Base-by-base conservation (phyloP, 2,329 filamentous ascomycete genomes). In the Acrocalymma vagum region DNA sequence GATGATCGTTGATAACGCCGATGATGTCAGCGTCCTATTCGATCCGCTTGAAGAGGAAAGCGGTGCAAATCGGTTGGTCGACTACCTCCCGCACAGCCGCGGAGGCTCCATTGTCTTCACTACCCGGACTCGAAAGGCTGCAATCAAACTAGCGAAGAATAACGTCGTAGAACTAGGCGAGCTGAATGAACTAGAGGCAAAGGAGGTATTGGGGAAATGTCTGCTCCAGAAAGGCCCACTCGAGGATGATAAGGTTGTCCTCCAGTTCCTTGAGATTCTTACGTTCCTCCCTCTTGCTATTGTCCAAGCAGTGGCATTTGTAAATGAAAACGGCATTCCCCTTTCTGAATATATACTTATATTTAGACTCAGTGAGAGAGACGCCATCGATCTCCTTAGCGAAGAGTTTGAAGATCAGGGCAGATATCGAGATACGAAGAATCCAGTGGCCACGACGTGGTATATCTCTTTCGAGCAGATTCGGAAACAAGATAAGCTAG, bases 1-100 rank as follows among this genome's bases (percentile, higher is more conserved):
- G 24, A 47, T 77, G 1, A 53, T 77, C 2, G 46, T 76, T 5
- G 69, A 75, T 32, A 78, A 77, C 40, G 70, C 68, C 0, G 73
- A 77, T 29, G 66, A 75, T 22, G 38, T 39, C 2, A 42, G 63
- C 3, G 8, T 42, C 61, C 5, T 23, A 67, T n/a, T 33, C 67
- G 27, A 56, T 16, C 24, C 29, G 44, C 13, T 24, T 14, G 21
- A 16, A 7, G 13, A 25, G n/a, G 15, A 14, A 16, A 30, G 35
- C 25, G 20, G 15, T 18, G 25, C 15, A 15, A 21, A 45, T 20
- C 44, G 53, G 14, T 29, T 72, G n/a, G 36, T 47, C 6, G 25
- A 61, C 10, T 69, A 67, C 41, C 42, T 75, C 0, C 72, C 72
- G 1, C n/a, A 49, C 9, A 71, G 60, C 25, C 48, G 63, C 0